Base-by-base conservation (phyloP, 2,329 filamentous ascomycete genomes). In the Penicillium sp. region DNA sequence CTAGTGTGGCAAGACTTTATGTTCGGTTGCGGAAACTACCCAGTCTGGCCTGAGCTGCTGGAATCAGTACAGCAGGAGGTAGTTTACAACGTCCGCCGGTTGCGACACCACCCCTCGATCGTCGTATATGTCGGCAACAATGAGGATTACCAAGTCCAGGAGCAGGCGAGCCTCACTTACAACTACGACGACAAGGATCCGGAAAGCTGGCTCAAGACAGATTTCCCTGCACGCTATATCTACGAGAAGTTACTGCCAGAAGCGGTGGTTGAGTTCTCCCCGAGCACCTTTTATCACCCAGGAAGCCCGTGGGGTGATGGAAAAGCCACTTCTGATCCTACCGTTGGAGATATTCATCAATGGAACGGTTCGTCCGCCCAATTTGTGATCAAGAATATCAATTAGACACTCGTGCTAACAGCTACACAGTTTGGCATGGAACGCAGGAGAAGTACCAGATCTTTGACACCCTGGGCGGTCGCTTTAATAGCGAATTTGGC, bases 401-500 rank as follows among this genome's bases (percentile, higher is more conserved):
- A 37, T 26, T 23, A 19, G 1, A 31, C 54, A 14, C 27, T 0
- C 54, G 21, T 59, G 66, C 51, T 67, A 35, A 45, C 11, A 1
- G 25, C 19, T 33, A 26, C 25, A 26, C 55, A 81, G 84, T 96
- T n/a, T 97, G 93, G 93, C 93, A 97, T 69, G 93, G 93, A 21
- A 88, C 86, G 1, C 92, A 96, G 70, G 90, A 96, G 70, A 92
- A 90, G 65, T 97, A 96, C 67, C 93, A 97, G 67, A 88, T 93
- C 66, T 96, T 93, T 64, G 91, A 95, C 73, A 88, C 88, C 61
- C 85, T 96, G 1, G 86, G 87, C n/a, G 93, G 93, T 2, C 87
- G 93, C 0, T 97, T 98, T 76, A 92, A 96, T 56, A 93, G 90
- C 54, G 93, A 97, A 71, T 98, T 97, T 67, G 93, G 93, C 59